phyloP scores from a whole-genome alignment of 257 asterid species.

The Petunia axillaris region DNA sequence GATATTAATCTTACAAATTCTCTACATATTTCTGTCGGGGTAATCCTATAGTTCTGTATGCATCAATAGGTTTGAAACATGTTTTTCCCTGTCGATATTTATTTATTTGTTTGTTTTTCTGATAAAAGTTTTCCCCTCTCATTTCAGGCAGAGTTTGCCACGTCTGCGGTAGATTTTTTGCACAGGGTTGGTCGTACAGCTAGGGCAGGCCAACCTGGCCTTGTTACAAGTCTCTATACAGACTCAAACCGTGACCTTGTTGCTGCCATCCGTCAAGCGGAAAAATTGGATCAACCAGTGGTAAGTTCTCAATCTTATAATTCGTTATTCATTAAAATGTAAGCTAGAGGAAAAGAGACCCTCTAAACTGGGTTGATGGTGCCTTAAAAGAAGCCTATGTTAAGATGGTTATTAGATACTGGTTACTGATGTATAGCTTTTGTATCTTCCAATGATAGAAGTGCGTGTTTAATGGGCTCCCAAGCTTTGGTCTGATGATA shows the following conservation, averaged over 20 bases:
- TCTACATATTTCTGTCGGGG: not conserved
- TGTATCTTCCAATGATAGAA: not conserved
- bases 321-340: not conserved
- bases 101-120: not conserved
- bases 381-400: not conserved
- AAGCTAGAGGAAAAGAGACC: not conserved
- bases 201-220: constrained; percentile 91
- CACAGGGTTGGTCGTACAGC: constrained; percentile 98
- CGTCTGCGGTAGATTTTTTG: constrained; percentile 91
- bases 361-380: not conserved
- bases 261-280: constrained; percentile 85
- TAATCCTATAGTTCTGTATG: not conserved
- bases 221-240: constrained; percentile 78
- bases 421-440: not conserved
- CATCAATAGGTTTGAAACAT: not conserved
- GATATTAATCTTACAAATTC: not conserved
- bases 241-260: constrained; percentile 79
- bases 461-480: not conserved
- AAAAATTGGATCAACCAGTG: constrained; percentile 70
- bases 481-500: no score
- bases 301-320: constrained; percentile 42
- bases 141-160: constrained; percentile 88
- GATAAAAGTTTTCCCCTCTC: not conserved
- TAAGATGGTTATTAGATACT: not conserved
- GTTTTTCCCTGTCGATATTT: not conserved